Evolutionary conservation across 2,329 filamentous ascomycete genomes (phyloP).

Genomic region (Neopestalotiopsis clavispora): DNA sequence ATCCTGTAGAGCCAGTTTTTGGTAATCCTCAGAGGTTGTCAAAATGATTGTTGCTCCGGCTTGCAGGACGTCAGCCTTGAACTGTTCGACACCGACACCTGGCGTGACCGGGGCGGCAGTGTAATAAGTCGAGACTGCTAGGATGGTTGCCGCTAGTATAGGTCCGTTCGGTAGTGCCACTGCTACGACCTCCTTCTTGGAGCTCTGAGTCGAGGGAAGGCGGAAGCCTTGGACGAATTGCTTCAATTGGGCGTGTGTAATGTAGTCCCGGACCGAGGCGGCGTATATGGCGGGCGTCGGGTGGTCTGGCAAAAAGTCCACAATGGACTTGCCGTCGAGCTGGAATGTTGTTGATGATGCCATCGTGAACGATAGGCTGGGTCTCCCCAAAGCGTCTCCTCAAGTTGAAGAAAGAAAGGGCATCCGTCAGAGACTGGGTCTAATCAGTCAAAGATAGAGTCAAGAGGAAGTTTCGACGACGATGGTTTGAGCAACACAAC

Average conservation of each 20-base stretch:
- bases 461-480: not conserved
- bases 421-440: constrained; percentile 6
- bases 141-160: constrained; percentile 52
- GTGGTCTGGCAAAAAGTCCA: constrained; percentile 11
- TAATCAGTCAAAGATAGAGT: not conserved
- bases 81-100: constrained; percentile 52
- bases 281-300: constrained; percentile 15
- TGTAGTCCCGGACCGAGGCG: constrained; percentile 11
- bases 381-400: constrained; percentile 12
- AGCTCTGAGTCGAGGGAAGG: not conserved
- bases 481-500: constrained; percentile 1
- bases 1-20: constrained; percentile 41
- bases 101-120: constrained; percentile 57
- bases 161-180: constrained; percentile 59
- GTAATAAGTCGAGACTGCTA: constrained; percentile 55
- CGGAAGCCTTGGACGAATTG: constrained; percentile 13
- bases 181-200: constrained; percentile 48
- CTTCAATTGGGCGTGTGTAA: constrained; percentile 13
- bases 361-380: constrained; percentile 12
- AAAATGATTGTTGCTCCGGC: constrained; percentile 51
- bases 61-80: constrained; percentile 54
- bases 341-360: not conserved
- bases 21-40: constrained; percentile 45
- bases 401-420: not conserved
- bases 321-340: constrained; percentile 11